Conservation (phyloP, 169 alveolate species). For the Cryptosporidium canis region DNA sequence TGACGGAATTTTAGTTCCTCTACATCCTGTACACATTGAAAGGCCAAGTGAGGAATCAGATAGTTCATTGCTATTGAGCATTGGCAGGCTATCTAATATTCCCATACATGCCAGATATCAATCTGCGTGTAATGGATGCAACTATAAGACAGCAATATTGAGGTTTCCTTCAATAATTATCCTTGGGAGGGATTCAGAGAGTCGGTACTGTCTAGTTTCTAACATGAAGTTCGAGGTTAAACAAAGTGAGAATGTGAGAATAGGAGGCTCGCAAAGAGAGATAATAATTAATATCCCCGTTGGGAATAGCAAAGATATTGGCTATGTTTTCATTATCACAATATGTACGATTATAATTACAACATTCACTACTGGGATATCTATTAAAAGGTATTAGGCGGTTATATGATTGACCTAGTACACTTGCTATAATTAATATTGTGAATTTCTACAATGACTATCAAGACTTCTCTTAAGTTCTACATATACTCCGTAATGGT, state of each 20-base stretch:
- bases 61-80: background rate
- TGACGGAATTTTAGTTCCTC: constrained; percentile 8
- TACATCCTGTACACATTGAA: constrained; percentile 44
- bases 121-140: constrained; percentile 49
- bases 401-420: background rate
- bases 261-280: background rate
- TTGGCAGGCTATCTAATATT: background rate
- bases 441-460: background rate
- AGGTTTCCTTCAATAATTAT: background rate
- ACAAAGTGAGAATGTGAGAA: background rate
- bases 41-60: constrained; percentile 56
- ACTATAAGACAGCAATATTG: background rate
- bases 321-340: constrained; percentile 35
- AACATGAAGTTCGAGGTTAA: background rate
- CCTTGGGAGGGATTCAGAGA: background rate
- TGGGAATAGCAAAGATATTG: constrained; percentile 15
- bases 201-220: background rate
- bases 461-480: constrained; percentile 77
- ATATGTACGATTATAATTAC: background rate
- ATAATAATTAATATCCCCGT: constrained; percentile 36
- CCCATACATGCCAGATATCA: constrained; percentile 61
- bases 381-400: constrained; percentile 18
- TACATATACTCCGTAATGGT: constrained; percentile 87
- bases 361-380: constrained; percentile 10
- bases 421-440: constrained; percentile 19